Evolutionary conservation across 768 basidiomycete species (phyloP).

Genomic region (Trametes sanguinea): DNA sequence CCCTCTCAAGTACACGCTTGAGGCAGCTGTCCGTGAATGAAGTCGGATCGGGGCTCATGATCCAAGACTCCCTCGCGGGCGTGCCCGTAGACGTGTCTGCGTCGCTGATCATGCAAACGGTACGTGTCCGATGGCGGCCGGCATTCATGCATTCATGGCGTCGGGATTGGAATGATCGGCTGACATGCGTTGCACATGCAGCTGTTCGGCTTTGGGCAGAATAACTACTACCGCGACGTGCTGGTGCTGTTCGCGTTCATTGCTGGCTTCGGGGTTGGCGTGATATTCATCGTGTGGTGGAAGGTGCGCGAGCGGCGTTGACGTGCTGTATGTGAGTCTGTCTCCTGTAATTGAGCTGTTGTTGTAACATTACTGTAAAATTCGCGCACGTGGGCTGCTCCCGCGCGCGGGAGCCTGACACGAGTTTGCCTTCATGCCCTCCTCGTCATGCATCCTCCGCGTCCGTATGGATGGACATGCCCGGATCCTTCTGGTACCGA

Average conservation of each 20-base stretch:
- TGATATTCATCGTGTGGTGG: slow-evolving; percentile 79
- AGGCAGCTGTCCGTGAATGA: slow-evolving; percentile 92
- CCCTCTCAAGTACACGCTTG: slow-evolving; percentile 79
- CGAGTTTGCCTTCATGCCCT: too few relatives aligned
- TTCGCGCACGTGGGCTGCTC: too few relatives aligned
- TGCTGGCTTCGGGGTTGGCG: slow-evolving; percentile 69
- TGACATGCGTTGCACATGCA: slow-evolving; percentile 31
- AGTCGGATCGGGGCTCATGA: slow-evolving; percentile 85
- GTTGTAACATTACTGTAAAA: background rate
- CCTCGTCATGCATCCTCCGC: too few relatives aligned
- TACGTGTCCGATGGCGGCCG: slow-evolving; percentile 37
- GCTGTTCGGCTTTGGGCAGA: slow-evolving; percentile 84
- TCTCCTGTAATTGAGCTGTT: background rate
- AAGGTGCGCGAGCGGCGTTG: slow-evolving; percentile 71
- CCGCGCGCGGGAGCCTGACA: too few relatives aligned
- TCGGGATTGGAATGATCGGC: background rate
- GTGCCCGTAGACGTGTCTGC: slow-evolving; percentile 84
- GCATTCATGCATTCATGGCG: too few relatives aligned
- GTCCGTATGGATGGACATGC: too few relatives aligned
- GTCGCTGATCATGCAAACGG: slow-evolving; percentile 80
- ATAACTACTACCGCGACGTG: slow-evolving; percentile 89
- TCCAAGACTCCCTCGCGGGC: slow-evolving; percentile 74
- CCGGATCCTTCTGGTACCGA: too few relatives aligned
- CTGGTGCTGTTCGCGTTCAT: slow-evolving; percentile 86
- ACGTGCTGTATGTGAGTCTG: background rate